Conservation (phyloP, 306 rosid species). For the Arachis hypogaea region DNA sequence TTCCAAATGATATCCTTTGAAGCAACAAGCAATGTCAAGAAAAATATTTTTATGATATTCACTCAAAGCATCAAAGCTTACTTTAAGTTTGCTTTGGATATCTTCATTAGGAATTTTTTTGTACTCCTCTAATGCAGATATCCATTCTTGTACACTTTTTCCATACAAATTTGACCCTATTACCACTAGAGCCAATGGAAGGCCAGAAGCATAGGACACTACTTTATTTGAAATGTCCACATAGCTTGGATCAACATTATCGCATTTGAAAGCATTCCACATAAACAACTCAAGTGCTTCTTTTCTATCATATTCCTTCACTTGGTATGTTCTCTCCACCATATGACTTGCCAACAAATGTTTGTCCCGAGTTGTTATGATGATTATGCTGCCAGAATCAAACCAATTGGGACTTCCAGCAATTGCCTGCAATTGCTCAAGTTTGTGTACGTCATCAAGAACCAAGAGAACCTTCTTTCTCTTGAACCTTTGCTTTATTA, state of each 20-base stretch:
- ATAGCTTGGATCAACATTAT: not conserved
- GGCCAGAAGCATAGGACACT: slow-evolving; percentile 20
- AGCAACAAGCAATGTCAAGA: slow-evolving; percentile 36
- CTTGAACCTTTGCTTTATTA: slow-evolving; percentile 20
- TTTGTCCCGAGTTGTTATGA: slow-evolving; percentile 40
- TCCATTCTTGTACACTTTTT: slow-evolving; percentile 12
- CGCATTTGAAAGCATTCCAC: slow-evolving; percentile 31
- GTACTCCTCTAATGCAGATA: not conserved
- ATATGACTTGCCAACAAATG: slow-evolving; percentile 22
- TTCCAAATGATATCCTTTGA: not conserved
- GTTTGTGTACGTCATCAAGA: slow-evolving; percentile 35
- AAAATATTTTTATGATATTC: not conserved
- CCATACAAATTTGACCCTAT: slow-evolving; percentile 38
- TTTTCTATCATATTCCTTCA: not conserved
- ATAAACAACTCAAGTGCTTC: slow-evolving; percentile 32
- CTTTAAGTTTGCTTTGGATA: slow-evolving; percentile 1
- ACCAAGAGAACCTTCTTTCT: slow-evolving; percentile 30
- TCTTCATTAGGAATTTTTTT: not conserved
- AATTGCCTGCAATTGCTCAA: slow-evolving; percentile 3
- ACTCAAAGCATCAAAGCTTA: slow-evolving; percentile 25
- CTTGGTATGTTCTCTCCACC: slow-evolving; percentile 9
- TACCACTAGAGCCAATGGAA: slow-evolving; percentile 36
- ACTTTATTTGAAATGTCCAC: not conserved
- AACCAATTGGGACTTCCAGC: slow-evolving; percentile 33
- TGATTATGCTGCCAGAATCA: slow-evolving; percentile 34